Evolutionary conservation across 768 basidiomycete genomes (phyloP), one percentile per base, ranked within the genome.

Genomic region (Polyporus arcularius): DNA sequence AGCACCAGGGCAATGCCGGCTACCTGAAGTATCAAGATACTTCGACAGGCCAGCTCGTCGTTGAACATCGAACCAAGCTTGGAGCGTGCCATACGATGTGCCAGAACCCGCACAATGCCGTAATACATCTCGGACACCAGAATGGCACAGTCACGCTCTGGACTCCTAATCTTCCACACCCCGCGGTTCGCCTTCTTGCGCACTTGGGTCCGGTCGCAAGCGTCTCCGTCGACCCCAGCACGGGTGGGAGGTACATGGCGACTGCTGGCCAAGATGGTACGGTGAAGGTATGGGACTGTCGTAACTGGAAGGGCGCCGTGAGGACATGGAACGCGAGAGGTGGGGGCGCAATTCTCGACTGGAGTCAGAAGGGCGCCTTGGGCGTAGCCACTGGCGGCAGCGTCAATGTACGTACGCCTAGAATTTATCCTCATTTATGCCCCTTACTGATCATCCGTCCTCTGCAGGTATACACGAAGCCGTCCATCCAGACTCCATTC

Each of bases 1-100:
- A 28, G 47, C 2, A 60, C 12, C 60, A 87, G 92, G 93, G 95
- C 7, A 91, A 95, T 69, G 78, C 92, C 14, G 96, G 97, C 2
- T 92, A 87, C 73, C 80, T 98, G 0, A 96, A 96, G 76, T 99
- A 98, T 76, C 94, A 96, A 76, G 97, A 99, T 71, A 96, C 93
- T 0, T 94, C 96, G 4, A 98, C 94, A 0, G 97, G 97, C 12
- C 81, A 86, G 56, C 80, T 97, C 41, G 79, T 98, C 38, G 85
- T 86, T 40, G 88, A 93, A 71, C 93, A 96, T 73, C 87, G 93
- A 21, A 96, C 95, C 9, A 94, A 92, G 70, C 82, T 96, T 28
- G 96, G 97, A 3, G 82, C 89, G 9, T 94, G 91, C 67, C 81
- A 77, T 38, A 84, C 90, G 41, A 92, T 99, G 87, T 79, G 92